Base-by-base conservation (phyloP, 1,139 yeast species). In the Suzukiozyma palmioleophila region DNA sequence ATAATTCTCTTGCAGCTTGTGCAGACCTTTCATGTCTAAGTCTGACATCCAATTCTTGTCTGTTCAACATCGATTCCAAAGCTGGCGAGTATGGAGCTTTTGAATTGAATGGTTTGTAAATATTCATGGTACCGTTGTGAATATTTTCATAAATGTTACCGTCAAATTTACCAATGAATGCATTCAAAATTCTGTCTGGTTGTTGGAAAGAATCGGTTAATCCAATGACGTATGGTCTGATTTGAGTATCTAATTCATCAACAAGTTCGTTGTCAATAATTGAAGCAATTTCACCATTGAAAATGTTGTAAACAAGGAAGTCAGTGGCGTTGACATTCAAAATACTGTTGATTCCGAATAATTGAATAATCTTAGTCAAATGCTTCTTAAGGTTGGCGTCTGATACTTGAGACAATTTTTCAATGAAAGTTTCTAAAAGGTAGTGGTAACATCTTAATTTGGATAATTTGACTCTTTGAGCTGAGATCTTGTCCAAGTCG, bases 381-480 rank as follows among this genome's bases (percentile, higher is more conserved):
- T 51, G 48, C 41, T 62, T 59, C 32, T 46, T 49, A 44, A 61
- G 51, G 29, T 54, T 57, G 35, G 49, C 46, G 26, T 53, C 51
- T 35, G 59, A 49, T 35, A 44, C 38, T 16, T 31, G 51, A 36
- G 49, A 50, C 32, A 62, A 37, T 48, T 66, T 60, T 39, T 51
- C 56, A 37, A 57, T 44, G 50, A 56, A 67, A 43, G 64, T 66
- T 35, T 52, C 49, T 45, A 66, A 57, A 41, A 65, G 54, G 56
- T 60, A 66, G 47, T 59, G 66, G 47, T 64, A 69, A 37, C 69
- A 68, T 45, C 59, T 62, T 43, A 87, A 62, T 59, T 79, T 80
- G 31, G 89, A 79, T 35, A 84, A 62, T 31, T 66, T 56, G 28
- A 81, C 76, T 54, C 81, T 69, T 48, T 77, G 79, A 47, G 77